phyloP scores from a whole-genome alignment of 2,329 filamentous ascomycete species.

The Xylaria polymorpha region DNA sequence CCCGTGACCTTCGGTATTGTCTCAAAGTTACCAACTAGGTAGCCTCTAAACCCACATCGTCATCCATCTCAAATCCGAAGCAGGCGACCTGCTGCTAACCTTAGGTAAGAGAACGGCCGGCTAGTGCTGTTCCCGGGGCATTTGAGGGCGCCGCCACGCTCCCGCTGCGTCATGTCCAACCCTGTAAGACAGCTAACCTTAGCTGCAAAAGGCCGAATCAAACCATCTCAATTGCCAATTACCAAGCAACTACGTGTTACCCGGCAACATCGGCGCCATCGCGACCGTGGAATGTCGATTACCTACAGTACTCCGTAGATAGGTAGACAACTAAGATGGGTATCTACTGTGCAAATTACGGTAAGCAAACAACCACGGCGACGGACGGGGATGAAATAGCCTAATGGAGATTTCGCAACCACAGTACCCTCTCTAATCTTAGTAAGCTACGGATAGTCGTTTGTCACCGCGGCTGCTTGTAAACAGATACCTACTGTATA shows the following conservation, averaged over 20 bases:
- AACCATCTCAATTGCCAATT: constrained; percentile 32
- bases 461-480: neutral
- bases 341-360: neutral
- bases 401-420: neutral
- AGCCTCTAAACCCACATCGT: constrained; percentile 7
- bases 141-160: constrained; percentile 6
- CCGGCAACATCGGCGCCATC: neutral
- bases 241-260: constrained; percentile 28
- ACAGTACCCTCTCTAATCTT: neutral
- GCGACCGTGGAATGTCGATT: neutral
- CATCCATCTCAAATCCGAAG: constrained; percentile 19
- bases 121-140: constrained; percentile 12
- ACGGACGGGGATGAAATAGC: neutral
- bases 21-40: constrained; percentile 14
- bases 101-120: constrained; percentile 15
- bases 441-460: neutral
- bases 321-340: neutral
- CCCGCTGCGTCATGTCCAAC: constrained; percentile 11
- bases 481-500: neutral
- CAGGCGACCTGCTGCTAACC: constrained; percentile 10
- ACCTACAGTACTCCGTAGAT: too few relatives aligned
- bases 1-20: constrained; percentile 25
- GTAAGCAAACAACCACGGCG: neutral
- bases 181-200: neutral
- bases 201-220: constrained; percentile 22